Evolutionary conservation across 441 rosid species (phyloP).

Genomic region (Croton setiger): DNA sequence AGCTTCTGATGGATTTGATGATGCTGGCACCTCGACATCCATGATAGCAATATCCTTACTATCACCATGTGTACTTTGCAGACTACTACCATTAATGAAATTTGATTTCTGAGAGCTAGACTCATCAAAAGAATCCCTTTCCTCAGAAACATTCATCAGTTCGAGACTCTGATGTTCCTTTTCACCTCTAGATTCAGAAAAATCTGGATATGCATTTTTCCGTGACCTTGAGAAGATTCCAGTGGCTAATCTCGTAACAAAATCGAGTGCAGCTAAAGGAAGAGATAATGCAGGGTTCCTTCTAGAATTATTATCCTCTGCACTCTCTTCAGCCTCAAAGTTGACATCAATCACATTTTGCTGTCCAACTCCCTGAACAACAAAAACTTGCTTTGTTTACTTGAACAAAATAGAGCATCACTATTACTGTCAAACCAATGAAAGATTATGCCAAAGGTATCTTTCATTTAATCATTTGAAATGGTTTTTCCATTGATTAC

Average conservation of each 20-base stretch:
- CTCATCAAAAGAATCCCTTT: constrained; percentile 39
- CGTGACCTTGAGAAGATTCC: constrained; percentile 80
- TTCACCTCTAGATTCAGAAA: constrained; percentile 46
- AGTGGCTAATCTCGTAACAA: constrained; percentile 74
- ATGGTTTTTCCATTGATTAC: background rate
- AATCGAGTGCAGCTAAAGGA: constrained; percentile 88
- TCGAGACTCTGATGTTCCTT: constrained; percentile 36
- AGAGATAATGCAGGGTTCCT: constrained; percentile 73
- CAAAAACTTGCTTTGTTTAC: constrained; percentile 24
- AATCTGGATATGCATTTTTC: constrained; percentile 45
- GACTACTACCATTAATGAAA: constrained; percentile 32
- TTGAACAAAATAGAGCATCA: background rate
- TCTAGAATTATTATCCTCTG: constrained; percentile 49
- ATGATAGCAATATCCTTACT: constrained; percentile 30
- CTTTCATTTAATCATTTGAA: background rate
- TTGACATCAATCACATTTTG: constrained; percentile 32
- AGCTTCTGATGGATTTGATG: constrained; percentile 33
- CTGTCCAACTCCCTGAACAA: constrained; percentile 49
- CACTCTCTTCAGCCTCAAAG: constrained; percentile 43
- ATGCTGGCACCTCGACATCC: constrained; percentile 28
- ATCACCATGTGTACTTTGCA: constrained; percentile 32
- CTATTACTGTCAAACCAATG: background rate
- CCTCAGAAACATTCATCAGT: constrained; percentile 26
- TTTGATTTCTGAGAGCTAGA: constrained; percentile 43
- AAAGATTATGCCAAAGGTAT: background rate